Conservation (phyloP, 345 rosid species). For the Populus nigra region DNA sequence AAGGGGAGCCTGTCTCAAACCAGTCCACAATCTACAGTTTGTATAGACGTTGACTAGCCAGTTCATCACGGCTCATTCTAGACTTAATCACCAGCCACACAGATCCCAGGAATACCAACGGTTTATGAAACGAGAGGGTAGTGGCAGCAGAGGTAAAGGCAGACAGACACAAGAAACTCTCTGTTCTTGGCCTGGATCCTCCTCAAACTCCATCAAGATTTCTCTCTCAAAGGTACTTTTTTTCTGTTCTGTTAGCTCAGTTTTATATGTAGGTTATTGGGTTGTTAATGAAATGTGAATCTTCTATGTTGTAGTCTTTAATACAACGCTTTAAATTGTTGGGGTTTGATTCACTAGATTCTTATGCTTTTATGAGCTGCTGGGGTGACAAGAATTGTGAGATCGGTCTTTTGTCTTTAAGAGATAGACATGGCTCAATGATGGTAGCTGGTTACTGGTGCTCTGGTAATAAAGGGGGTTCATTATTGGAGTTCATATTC, state of each 20-base stretch:
- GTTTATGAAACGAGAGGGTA: conserved; percentile 3
- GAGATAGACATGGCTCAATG: background rate
- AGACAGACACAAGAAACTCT: background rate
- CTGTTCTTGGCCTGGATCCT: background rate
- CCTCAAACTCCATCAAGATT: background rate
- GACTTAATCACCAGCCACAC: background rate
- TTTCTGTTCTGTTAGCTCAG: background rate
- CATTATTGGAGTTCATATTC: background rate
- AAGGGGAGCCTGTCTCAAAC: background rate
- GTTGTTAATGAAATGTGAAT: background rate
- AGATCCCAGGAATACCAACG: conserved; percentile 18
- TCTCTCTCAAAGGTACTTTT: conserved; percentile 2
- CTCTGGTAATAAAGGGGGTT: background rate
- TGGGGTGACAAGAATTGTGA: background rate
- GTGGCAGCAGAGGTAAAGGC: background rate
- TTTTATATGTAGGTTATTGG: background rate
- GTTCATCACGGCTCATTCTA: conserved; percentile 2
- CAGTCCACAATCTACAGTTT: background rate
- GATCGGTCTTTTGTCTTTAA: background rate
- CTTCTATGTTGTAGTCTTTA: background rate
- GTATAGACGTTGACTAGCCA: background rate
- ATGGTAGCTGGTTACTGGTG: conserved; percentile 5
- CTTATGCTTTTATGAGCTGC: background rate
- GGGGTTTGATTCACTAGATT: conserved; percentile 2
- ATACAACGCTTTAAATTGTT: background rate